phyloP scores from a whole-genome alignment of 192 early-diverging fungal genomes.

The Coemansia guatemalensis region DNA sequence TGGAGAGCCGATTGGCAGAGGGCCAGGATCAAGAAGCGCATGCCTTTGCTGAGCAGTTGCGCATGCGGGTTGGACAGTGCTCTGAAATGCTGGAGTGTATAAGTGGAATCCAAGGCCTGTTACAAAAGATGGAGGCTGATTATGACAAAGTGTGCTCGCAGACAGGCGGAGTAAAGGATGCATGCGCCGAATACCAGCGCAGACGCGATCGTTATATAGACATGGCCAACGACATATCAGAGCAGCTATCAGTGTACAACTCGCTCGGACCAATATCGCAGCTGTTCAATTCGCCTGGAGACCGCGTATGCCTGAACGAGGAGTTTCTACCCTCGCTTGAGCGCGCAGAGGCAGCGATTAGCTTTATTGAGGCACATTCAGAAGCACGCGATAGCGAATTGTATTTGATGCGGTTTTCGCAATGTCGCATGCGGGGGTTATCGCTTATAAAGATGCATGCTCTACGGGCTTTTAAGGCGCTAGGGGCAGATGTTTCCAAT shows the following conservation, averaged over 20 bases:
- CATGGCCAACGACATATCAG: slow-evolving; percentile 59
- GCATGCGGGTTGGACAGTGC: slow-evolving; percentile 12
- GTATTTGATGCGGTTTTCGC: slow-evolving; percentile 89
- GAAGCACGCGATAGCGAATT: slow-evolving; percentile 86
- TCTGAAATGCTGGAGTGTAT: slow-evolving; percentile 59
- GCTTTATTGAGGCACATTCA: slow-evolving; percentile 51
- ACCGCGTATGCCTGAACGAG: slow-evolving; percentile 73
- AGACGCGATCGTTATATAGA: slow-evolving; percentile 13
- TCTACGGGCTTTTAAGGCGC: slow-evolving; percentile 58
- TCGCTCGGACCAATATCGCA: slow-evolving; percentile 79
- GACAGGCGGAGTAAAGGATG: slow-evolving; percentile 73
- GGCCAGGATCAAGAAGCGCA: slow-evolving; percentile 78
- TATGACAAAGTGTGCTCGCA: slow-evolving; percentile 79
- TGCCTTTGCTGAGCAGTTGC: slow-evolving; percentile 60
- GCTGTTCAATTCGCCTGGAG: slow-evolving; percentile 80
- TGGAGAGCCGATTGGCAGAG: slow-evolving; percentile 77
- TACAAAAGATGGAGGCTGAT: slow-evolving; percentile 64
- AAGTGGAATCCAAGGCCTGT: slow-evolving; percentile 55
- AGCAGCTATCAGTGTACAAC: slow-evolving; percentile 75
- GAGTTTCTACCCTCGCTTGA: slow-evolving; percentile 82
- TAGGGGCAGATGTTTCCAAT: background rate
- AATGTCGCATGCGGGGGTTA: slow-evolving; percentile 93
- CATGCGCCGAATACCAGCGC: slow-evolving; percentile 79
- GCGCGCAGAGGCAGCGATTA: slow-evolving; percentile 74
- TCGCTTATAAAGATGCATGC: slow-evolving; percentile 86